Evolutionary conservation across 805 yeast species (phyloP), one percentile per base, ranked within the genome.

Genomic region (Hanseniaspora pseudoguilliermondii): DNA sequence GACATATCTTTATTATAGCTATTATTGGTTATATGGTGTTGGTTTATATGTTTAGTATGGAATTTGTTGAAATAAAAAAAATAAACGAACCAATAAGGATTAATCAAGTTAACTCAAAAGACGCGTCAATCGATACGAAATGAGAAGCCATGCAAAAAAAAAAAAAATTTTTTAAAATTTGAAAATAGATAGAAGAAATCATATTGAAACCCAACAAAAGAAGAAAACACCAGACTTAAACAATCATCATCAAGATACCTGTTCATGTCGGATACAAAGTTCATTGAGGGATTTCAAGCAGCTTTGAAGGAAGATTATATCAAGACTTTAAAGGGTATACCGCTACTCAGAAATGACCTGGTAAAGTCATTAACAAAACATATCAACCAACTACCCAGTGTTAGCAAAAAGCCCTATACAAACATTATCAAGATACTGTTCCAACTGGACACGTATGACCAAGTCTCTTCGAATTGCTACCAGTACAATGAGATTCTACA

Each of bases 1-100:
- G 96, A 84, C 96, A 90, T 90, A 23, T 36, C 48, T 49, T 40
- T 38, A 29, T 51, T 23, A 2, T 46, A 3, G 35, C 34, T 41
- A 41, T n/a, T 34, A 3, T 21, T 5, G 32, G 47, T 23, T 46
- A 18, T 38, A 13, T 13, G 25, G 8, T 13, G 21, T 27, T 44
- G 21, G 9, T 38, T 38, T 38, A 6, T 38, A 6, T 38, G 18
- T 38, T 38, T 38, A 32, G 35, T 11, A 13, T 2, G 6, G 5
- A 3, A 6, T 11, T 3, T 10, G 35, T 32, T 11, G 13, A 32
- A 4, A 10, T 10, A 5, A 11, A 32, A 11, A 11, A 32, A 32
- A 32, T 10, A 32, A 11, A 11, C 9, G 9, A 32, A 32, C 4
- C 35, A 10, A 6, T 32, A 15, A 29, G 11, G 5, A 32, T 32